phyloP scores from a whole-genome alignment of 768 basidiomycete genomes.

The Pisolithus marmoratus region DNA sequence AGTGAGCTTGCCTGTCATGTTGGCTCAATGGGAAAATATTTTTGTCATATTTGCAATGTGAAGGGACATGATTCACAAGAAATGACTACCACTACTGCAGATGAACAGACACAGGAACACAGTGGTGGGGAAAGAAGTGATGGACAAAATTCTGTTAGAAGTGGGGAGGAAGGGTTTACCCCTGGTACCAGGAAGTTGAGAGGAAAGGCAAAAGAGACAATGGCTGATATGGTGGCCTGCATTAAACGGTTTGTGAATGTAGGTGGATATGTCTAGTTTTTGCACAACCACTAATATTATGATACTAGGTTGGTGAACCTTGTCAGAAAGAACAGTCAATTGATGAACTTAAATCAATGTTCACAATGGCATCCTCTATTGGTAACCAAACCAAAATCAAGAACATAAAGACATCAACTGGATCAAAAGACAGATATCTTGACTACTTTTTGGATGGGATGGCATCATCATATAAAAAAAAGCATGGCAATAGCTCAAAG shows the following conservation, averaged over 20 bases:
- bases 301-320: not conserved
- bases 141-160: not conserved
- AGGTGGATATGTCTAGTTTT: not conserved
- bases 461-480: not conserved
- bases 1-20: constrained; percentile 25
- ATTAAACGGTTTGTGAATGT: not conserved
- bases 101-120: not conserved
- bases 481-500: constrained; percentile 4
- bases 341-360: not conserved
- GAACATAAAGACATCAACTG: constrained; percentile 1
- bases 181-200: not conserved
- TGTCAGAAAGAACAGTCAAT: not conserved
- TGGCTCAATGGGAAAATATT: constrained; percentile 16
- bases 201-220: not conserved
- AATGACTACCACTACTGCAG: not conserved
- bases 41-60: constrained; percentile 17
- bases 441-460: constrained; percentile 3
- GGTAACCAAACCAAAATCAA: not conserved
- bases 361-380: not conserved
- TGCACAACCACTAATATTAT: not conserved
- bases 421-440: constrained; percentile 9
- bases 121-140: not conserved
- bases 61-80: not conserved
- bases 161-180: not conserved
- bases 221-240: not conserved